Base-by-base conservation (phyloP, 2,329 filamentous ascomycete genomes). In the Colletotrichum endophyticum region DNA sequence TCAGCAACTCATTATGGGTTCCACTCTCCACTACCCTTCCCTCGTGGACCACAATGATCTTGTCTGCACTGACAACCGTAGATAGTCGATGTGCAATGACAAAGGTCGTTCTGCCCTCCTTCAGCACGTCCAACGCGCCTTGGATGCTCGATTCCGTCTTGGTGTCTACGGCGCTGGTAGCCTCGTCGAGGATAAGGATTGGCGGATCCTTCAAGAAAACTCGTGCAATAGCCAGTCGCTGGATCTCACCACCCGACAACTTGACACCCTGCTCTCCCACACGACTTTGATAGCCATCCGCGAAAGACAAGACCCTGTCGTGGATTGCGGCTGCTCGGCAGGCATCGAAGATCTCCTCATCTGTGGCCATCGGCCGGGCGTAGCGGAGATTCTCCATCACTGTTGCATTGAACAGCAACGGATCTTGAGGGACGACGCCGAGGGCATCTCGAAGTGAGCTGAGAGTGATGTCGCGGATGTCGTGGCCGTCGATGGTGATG, bases 361-460 rank as follows among this genome's bases (percentile, higher is more conserved):
- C 61, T 0, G 44, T 74, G 7, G 74, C 71, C 16, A 19, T 57
- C 8, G 66, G 59, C 3, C 66, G 57, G 7, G 70, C 74, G 8
- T 66, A 76, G 3, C 93, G 84, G 68, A 95, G 90, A 79, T 95
- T 95, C 74, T 96, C 94, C 28, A 91, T 89, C n/a, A 95, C 62
- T 70, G 82, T 84, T 77, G 92, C 92, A 82, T 93, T 91, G 80
- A 95, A 95, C 0, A 96, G 88, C 0, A 92, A 92, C 11, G 94
- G 90, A 81, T 96, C 94, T 83, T 96, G 94, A 3, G 93, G 91
- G 1, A 96, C 94, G 0, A 96, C 89, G 2, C 93, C 83, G 19
- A 87, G 81, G 16, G 82, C 79, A 28, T 79, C 80, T 6, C 85
- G 83, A 69, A 86, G 83, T 1, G 79, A 78, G 12, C 80, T 77